Conservation (phyloP, 306 rosid genomes). For the Chamaecrista fasciculata region DNA sequence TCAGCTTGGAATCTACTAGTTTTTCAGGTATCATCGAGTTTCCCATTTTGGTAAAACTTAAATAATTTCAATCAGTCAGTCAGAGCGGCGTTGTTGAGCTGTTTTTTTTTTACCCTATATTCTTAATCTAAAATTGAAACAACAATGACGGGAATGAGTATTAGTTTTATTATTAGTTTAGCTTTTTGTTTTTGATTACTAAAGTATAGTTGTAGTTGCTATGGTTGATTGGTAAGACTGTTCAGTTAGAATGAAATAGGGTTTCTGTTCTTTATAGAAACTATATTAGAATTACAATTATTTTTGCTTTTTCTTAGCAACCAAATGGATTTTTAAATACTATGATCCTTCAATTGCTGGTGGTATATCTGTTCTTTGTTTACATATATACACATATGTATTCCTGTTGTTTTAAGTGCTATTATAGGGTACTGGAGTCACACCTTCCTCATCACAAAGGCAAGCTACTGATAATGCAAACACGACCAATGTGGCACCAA, state of each 20-base stretch:
- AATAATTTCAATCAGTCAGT: neutral
- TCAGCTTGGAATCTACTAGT: neutral
- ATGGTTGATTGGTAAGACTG: neutral
- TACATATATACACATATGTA: conserved; percentile 11
- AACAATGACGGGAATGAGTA: neutral
- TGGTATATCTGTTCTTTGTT: neutral
- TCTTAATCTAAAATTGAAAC: neutral
- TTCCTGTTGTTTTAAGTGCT: conserved; percentile 24
- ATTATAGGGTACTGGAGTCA: conserved; percentile 56
- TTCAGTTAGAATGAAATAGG: neutral
- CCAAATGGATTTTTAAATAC: neutral
- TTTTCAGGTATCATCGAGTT: neutral
- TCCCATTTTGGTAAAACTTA: neutral
- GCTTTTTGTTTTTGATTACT: neutral
- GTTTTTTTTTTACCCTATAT: neutral
- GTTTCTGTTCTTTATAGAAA: neutral
- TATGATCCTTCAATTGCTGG: neutral
- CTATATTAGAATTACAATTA: neutral
- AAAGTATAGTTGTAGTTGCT: neutral
- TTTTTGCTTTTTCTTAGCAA: neutral
- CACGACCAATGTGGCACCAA: conserved; percentile 31
- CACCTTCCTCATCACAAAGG: conserved; percentile 48
- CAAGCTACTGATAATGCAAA: conserved; percentile 43
- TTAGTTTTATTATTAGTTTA: neutral
- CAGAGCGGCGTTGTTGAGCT: neutral